These are phyloP conservation scores for Xylaria palmicola DNA, from an alignment of 495 filamentous ascomycete genomes.

Conservation along the genomic window DNA sequence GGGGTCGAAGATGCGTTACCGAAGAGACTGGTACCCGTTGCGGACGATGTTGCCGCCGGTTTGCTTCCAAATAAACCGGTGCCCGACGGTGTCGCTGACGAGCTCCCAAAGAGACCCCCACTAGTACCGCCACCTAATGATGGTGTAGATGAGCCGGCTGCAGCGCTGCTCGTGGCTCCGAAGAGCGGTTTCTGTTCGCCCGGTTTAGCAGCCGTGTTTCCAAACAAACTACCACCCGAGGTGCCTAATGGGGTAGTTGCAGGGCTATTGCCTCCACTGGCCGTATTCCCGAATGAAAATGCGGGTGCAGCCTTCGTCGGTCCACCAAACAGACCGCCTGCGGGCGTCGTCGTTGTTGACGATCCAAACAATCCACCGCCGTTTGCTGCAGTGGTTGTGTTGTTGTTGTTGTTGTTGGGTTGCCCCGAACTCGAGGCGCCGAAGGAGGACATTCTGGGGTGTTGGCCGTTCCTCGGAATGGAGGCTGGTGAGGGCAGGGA, in stretches of 20 bases:
- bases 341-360: constrained; percentile 18
- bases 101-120: constrained; percentile 38
- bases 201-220: constrained; percentile 35
- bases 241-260: constrained; percentile 24
- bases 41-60: constrained; percentile 25
- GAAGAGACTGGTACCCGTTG: constrained; percentile 31
- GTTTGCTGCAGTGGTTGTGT: constrained; percentile 42
- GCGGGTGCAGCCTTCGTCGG: constrained; percentile 26
- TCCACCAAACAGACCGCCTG: constrained; percentile 21
- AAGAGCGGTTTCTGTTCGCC: constrained; percentile 35
- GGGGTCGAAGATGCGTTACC: constrained; percentile 30
- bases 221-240: constrained; percentile 48
- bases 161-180: constrained; percentile 24
- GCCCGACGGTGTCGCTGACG: constrained; percentile 19
- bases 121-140: constrained; percentile 29
- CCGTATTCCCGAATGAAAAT: constrained; percentile 44
- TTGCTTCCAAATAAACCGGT: constrained; percentile 23
- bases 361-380: constrained; percentile 40
- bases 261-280: constrained; percentile 18
- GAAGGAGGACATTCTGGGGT: constrained; percentile 31
- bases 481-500: not conserved
- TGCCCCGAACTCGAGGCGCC: constrained; percentile 36
- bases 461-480: constrained; percentile 17
- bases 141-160: constrained; percentile 30
- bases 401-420: constrained; percentile 35